Percentiles rank a stretch among this genome's conserved stretches.
These are phyloP conservation scores for Colletotrichum tropicicola DNA, from an alignment of 2,329 filamentous ascomycete species.

Conservation along the genomic window DNA sequence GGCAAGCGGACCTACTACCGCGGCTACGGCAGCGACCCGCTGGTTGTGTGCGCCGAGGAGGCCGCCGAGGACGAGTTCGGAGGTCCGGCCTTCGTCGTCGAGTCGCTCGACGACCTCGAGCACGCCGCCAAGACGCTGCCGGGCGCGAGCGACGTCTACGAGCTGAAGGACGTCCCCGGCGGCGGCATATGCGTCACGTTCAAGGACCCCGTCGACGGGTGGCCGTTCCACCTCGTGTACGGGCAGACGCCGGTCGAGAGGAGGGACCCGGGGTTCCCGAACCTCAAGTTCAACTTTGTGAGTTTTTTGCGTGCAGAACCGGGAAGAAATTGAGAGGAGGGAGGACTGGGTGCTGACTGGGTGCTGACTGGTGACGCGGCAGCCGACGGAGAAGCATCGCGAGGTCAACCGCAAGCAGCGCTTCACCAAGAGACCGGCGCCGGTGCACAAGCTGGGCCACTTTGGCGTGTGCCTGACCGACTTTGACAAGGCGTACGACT, in stretches of 20 bases:
- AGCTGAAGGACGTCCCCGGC: constrained; percentile 59
- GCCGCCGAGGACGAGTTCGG: constrained; percentile 60
- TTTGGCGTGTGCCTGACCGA: constrained; percentile 63
- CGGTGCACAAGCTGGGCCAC: constrained; percentile 63
- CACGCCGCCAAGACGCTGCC: constrained; percentile 57
- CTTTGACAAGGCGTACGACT: constrained; percentile 57
- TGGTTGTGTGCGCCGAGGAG: constrained; percentile 62
- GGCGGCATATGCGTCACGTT: constrained; percentile 62
- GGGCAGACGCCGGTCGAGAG: constrained; percentile 56
- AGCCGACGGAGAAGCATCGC: constrained; percentile 52
- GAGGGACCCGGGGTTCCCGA: constrained; percentile 45
- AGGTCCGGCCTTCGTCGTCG: constrained; percentile 67
- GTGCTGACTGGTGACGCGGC: not conserved
- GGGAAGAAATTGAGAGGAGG: not conserved
- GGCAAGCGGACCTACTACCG: constrained; percentile 64
- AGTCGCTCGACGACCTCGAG: constrained; percentile 63
- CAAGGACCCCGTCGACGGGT: constrained; percentile 62
- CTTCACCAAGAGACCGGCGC: constrained; percentile 56
- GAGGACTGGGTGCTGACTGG: not conserved
- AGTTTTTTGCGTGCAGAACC: constrained; percentile 18
- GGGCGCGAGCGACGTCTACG: constrained; percentile 55
- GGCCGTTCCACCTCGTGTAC: constrained; percentile 65
- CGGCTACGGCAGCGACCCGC: constrained; percentile 69
- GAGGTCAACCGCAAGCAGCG: constrained; percentile 56
- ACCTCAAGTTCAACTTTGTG: constrained; percentile 56